Percentiles rank a stretch among this genome's conserved stretches.
phyloP scores from a whole-genome alignment of 2,329 filamentous ascomycete species.

The Exserohilum rostratum region DNA sequence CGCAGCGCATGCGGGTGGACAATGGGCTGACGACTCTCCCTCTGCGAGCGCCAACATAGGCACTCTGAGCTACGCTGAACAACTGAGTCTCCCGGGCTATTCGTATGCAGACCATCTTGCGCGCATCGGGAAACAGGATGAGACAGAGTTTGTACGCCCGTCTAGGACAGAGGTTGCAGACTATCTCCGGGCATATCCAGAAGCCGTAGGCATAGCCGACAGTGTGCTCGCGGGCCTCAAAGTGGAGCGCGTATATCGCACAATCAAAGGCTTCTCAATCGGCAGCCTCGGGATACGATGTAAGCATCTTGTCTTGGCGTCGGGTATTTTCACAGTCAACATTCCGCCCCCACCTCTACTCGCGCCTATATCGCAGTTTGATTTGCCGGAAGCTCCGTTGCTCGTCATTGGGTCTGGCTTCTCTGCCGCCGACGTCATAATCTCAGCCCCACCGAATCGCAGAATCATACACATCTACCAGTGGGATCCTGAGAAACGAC shows the following conservation, averaged over 20 bases:
- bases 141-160: slow-evolving; percentile 60
- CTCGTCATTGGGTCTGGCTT: slow-evolving; percentile 67
- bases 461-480: slow-evolving; percentile 66
- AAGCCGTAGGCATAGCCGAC: slow-evolving; percentile 58
- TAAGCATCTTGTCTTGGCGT: slow-evolving; percentile 63
- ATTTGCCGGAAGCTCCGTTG: slow-evolving; percentile 47
- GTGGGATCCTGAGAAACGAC: slow-evolving; percentile 62
- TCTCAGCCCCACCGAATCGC: slow-evolving; percentile 58
- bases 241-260: slow-evolving; percentile 54
- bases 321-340: slow-evolving; percentile 63
- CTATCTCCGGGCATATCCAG: slow-evolving; percentile 62
- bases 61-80: slow-evolving; percentile 66
- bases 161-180: slow-evolving; percentile 61
- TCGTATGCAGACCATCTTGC: slow-evolving; percentile 61
- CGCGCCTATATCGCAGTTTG: slow-evolving; percentile 50
- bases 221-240: slow-evolving; percentile 53
- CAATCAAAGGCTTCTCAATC: slow-evolving; percentile 56
- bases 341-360: slow-evolving; percentile 59
- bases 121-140: slow-evolving; percentile 46
- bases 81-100: slow-evolving; percentile 66
- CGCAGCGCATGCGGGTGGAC: slow-evolving; percentile 59
- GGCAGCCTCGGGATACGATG: slow-evolving; percentile 60
- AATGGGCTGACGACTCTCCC: slow-evolving; percentile 63
- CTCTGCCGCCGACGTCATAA: slow-evolving; percentile 66
- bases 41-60: slow-evolving; percentile 62